A percentile compares a stretch with the other conserved stretches of the same genome.
These are phyloP conservation scores for Glonium stellatum DNA, from an alignment of 495 filamentous ascomycete genomes.

Conservation along the genomic window DNA sequence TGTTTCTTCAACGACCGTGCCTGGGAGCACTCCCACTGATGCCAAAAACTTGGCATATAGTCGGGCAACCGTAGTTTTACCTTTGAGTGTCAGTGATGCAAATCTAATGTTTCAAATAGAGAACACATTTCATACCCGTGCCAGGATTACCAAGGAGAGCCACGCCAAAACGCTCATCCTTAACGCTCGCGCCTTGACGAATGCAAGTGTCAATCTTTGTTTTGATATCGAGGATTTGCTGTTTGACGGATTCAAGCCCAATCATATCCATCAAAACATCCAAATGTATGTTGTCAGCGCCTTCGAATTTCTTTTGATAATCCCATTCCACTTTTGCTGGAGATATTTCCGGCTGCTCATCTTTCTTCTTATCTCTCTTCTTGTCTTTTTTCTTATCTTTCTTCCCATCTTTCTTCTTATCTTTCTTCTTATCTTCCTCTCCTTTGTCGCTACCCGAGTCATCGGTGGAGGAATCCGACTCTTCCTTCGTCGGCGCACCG, in stretches of 20 bases:
- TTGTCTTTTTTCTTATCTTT: no score
- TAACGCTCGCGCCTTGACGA: conserved; percentile 52
- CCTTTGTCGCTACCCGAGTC: no score
- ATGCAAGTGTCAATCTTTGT: conserved; percentile 55
- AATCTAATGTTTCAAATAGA: no score
- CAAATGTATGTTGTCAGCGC: conserved; percentile 47
- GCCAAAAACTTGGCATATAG: conserved; percentile 62
- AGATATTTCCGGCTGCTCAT: not conserved
- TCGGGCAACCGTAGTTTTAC: conserved; percentile 75
- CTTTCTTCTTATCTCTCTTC: not conserved
- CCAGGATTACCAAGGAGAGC: conserved; percentile 73
- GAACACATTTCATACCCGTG: conserved; percentile 61
- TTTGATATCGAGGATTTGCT: conserved; percentile 58
- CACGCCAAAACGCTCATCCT: conserved; percentile 54
- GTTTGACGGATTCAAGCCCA: conserved; percentile 65
- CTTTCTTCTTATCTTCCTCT: no score
- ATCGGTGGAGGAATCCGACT: no score
- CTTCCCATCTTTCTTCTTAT: no score
- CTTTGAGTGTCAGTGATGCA: no score
- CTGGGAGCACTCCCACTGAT: conserved; percentile 46
- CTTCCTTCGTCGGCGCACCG: no score
- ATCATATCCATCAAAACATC: conserved; percentile 66
- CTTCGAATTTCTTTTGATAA: conserved; percentile 47
- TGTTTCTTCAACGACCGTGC: conserved; percentile 50
- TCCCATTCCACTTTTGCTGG: conserved; percentile 47